Conservation (phyloP, 2,329 filamentous ascomycete species). For the Pseudomassariella vexata region DNA sequence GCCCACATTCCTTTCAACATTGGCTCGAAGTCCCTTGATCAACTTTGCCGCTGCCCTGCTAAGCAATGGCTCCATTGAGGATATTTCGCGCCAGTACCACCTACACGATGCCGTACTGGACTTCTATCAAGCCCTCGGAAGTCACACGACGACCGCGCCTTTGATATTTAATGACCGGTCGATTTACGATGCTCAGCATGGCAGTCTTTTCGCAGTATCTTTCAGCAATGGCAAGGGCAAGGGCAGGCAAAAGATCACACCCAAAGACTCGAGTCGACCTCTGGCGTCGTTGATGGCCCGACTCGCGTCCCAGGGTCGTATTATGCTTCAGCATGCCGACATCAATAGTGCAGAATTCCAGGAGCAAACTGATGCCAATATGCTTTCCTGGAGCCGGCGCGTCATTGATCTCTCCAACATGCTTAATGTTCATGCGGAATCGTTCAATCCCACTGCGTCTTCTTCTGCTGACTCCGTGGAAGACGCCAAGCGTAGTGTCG, state of each 20-base stretch:
- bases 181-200: conserved; percentile 23
- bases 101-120: conserved; percentile 32
- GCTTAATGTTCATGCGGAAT: conserved; percentile 12
- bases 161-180: conserved; percentile 27
- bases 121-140: conserved; percentile 30
- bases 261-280: conserved; percentile 19
- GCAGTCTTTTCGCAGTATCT: conserved; percentile 29
- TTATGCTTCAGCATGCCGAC: conserved; percentile 20
- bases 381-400: conserved; percentile 26
- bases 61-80: conserved; percentile 16
- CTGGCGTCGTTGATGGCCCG: conserved; percentile 19
- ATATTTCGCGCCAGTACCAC: conserved; percentile 14
- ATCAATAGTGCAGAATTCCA: conserved; percentile 15
- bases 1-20: conserved; percentile 8
- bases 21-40: conserved; percentile 17
- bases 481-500: no score
- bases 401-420: conserved; percentile 21
- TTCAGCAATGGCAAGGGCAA: conserved; percentile 12
- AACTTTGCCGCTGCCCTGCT: conserved; percentile 11
- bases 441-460: conserved; percentile 3
- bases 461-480: no score
- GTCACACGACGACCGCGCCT: conserved; percentile 21
- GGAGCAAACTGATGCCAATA: conserved; percentile 15
- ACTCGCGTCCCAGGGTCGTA: conserved; percentile 23
- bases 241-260: conserved; percentile 5